Evolutionary conservation across 1,139 yeast genomes (phyloP), one percentile per base, ranked within the genome.

Genomic region (Zygoascus meyerae): DNA sequence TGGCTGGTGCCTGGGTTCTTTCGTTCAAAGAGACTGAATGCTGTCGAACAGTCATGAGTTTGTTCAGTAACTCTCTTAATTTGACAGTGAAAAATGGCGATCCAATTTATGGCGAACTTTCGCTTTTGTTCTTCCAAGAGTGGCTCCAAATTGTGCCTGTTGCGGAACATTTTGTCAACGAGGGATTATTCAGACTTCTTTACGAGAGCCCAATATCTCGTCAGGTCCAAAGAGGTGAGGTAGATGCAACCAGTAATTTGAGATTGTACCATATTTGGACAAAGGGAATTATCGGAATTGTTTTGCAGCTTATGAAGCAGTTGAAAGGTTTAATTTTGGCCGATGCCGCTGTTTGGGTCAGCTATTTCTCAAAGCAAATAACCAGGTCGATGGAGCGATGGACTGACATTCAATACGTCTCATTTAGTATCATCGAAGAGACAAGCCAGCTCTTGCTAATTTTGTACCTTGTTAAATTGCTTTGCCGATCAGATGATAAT

Each of bases 261-360:
- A 74, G 76, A 50, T 68, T 85, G 52, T 92, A 87, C 62, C 73
- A 77, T 46, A 71, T 86, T 17, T 90, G 97, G 97, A 77, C 81
- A 10, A 81, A 83, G 59, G 95, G 95, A 0, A 69, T 90, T 16
- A 69, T 90, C 38, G 83, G 95, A 0, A 75, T 86, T 7, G 69
- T 83, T 21, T 65, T 86, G 37, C 72, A 77, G 2, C 65, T 86
- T 14, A 63, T 86, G 44, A 73, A 80, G 40, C 76, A 74, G 48
- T 75, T 87, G 47, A 94, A 94, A 0, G 73, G 76, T 0, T 70
- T 77, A 38, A 71, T 84, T 2, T 60, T 83, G 1, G 80, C 86
- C 1, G 95, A 86, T 50, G 69, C 82, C 6, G 74, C 83, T 51
- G 69, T 79, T 43, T 84, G 86, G 50, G 71, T 83, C 9, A 72